Evolutionary conservation across 768 basidiomycete species (phyloP), one percentile per base, ranked within the genome.

Genomic region (Dentipellis fragilis): DNA sequence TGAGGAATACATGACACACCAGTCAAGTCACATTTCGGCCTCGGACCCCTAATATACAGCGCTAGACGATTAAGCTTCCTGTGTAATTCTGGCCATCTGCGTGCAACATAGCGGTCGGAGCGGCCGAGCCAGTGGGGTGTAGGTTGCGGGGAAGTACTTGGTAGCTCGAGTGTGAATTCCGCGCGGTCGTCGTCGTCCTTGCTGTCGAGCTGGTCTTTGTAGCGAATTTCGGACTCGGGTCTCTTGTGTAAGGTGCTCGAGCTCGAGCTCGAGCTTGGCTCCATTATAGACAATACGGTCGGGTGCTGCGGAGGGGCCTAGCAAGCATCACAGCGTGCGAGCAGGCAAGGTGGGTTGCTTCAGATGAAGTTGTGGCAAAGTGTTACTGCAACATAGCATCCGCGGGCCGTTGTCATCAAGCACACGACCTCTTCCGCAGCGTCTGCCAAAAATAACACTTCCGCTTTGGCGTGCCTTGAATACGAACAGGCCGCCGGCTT

Each of bases 21-120:
- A 68, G 73, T 74, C 65, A 68, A 80, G 62, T 70, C 79, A 63
- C 62, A 74, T 65, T 71, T 80, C 16, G 83, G 84, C 38, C 78
- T 68, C 0, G 85, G 87, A 4, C 87, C 87, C 64, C 77, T 74
- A 48, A 80, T 54, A 62, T 83, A 83, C 21, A 60, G 52, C 8
- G 64, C 34, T 11, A 22, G 17, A 29, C 56, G 59, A 29, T 38
- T 45, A n/a, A 51, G 37, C 16, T 23, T 50, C 29, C 35, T 29
- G 51, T 67, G 58, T 23, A 68, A 38, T 29, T 52, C 58, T 19
- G 71, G 67, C 21, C 36, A 55, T 16, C 39, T 53, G 3, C 35
- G 40, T 34, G 35, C 50, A 17, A 52, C 29, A 21, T 14, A 45
- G 22, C 40, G 37, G 37, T 48, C 49, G 21, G 46, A 21, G 14